Evolutionary conservation across 2,329 filamentous ascomycete species (phyloP).

Genomic region (Colletotrichum tofieldiae): DNA sequence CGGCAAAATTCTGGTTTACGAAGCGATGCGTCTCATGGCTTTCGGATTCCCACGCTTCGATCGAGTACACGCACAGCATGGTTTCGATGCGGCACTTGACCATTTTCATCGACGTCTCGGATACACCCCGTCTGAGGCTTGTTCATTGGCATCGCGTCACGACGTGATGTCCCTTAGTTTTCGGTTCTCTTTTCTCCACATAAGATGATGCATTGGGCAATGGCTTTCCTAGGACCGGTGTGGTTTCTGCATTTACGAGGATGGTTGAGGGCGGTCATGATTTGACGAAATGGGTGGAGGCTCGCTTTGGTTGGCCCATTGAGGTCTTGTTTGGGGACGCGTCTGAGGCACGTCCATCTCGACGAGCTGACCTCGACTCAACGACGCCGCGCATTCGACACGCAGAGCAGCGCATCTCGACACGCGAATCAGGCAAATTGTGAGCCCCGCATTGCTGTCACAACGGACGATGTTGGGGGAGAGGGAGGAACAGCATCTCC

Average conservation of each 20-base stretch:
- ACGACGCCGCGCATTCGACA: background rate
- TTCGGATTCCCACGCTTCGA: constrained; percentile 24
- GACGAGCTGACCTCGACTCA: constrained; percentile 1
- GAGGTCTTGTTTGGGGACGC: background rate
- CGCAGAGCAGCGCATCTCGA: background rate
- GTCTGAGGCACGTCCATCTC: background rate
- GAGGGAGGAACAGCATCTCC: background rate
- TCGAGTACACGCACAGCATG: constrained; percentile 31
- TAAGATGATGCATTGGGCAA: constrained; percentile 43
- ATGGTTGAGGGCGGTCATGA: constrained; percentile 18
- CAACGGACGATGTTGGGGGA: too few relatives aligned
- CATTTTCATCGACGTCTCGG: constrained; percentile 22
- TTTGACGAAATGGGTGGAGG: constrained; percentile 27
- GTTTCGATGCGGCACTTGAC: constrained; percentile 26
- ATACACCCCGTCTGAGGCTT: constrained; percentile 12
- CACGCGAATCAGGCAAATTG: background rate
- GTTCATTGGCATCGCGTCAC: constrained; percentile 10
- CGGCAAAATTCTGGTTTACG: constrained; percentile 40
- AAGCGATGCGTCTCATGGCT: constrained; percentile 37
- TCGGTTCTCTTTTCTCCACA: constrained; percentile 29
- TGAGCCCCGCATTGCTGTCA: background rate
- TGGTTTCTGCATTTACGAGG: constrained; percentile 39
- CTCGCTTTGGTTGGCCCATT: constrained; percentile 17
- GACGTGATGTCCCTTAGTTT: constrained; percentile 18
- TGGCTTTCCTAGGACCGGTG: constrained; percentile 36